A percentile compares a stretch with the other conserved stretches of the same genome.
phyloP scores from a whole-genome alignment of 2,329 filamentous ascomycete species.

The Hypoxylon sp. region DNA sequence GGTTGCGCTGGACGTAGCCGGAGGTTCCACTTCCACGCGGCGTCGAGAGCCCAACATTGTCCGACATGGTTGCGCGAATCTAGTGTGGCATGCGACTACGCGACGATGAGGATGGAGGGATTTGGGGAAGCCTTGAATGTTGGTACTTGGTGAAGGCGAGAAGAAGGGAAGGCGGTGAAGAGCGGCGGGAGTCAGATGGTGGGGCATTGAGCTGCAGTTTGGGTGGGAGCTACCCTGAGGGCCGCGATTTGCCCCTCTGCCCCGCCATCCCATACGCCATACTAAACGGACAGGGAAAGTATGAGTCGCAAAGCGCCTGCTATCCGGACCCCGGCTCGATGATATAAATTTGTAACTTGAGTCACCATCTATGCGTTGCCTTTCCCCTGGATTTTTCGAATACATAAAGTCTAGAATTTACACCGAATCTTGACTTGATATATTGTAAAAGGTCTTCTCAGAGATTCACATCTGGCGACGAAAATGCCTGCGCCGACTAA shows the following conservation, averaged over 20 bases:
- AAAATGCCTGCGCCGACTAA: constrained; percentile 51
- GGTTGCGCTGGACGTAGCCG: constrained; percentile 96
- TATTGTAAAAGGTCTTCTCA: not conserved
- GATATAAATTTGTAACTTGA: constrained; percentile 11
- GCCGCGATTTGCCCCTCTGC: constrained; percentile 26
- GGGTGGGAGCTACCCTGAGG: constrained; percentile 27
- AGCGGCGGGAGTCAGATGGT: constrained; percentile 36
- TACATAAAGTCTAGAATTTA: not conserved
- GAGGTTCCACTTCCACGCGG: constrained; percentile 96
- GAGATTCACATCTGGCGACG: not conserved
- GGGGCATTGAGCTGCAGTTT: constrained; percentile 11
- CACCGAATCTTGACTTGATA: not conserved
- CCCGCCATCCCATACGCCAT: constrained; percentile 20
- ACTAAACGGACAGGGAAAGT: constrained; percentile 7
- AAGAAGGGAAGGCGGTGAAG: constrained; percentile 44
- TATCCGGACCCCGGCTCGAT: constrained; percentile 1
- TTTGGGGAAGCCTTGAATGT: constrained; percentile 5
- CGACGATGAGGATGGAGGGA: constrained; percentile 1
- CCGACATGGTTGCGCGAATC: constrained; percentile 76
- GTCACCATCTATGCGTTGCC: not conserved
- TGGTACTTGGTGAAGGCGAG: constrained; percentile 1
- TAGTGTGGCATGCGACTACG: not conserved
- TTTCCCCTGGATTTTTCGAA: not conserved
- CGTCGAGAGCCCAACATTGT: constrained; percentile 96
- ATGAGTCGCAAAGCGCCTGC: constrained; percentile 35